Evolutionary conservation across 75 land plant species (phyloP), one percentile per base, ranked within the genome.

Genomic region (Pinus tabuliformis): DNA sequence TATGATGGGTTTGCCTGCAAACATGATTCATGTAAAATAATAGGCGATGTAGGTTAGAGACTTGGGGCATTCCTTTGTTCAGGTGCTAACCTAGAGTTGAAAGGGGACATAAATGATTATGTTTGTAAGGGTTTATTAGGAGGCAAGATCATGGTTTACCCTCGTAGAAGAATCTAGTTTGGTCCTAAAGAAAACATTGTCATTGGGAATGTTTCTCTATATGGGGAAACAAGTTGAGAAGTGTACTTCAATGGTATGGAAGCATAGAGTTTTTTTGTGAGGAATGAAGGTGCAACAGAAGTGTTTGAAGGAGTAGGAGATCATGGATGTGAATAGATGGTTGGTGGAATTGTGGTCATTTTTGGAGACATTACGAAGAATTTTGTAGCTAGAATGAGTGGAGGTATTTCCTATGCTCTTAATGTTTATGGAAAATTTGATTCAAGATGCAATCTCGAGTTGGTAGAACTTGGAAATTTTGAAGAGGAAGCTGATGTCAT

Each of bases 321-420:
- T 75, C 99, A 95, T 90, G 99, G 99, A 3, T 97, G 99, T 81
- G 98, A 97, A 60, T 97, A 97, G 77, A 97, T 97, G 99, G 95
- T 96, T 45, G 99, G 99, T 56, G 99, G 99, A 18, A 87, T 83
- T 73, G 98, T 93, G 37, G 99, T 91, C 17, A 88, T 97, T 21
- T 91, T 97, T 71, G 98, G 99, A 12, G 90, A 92, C 74, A 97
- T 98, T 39, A 98, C 98, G 13, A 90, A 90, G 58, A 97, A 97
- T 73, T 97, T 97, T 81, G 99, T 98, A 72, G 99, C 98, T 54
- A 98, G 99, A 26, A 97, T 97, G 99, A 97, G 99, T 85, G 99
- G 99, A 36, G 99, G 99, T 57, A 77, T 95, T 76, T 98, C 99
- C 22, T 97, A 89, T 86, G 98, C 92, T 63, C 79, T 92, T 74